Evolutionary conservation across 1,284 basidiomycete genomes (phyloP).

Genomic region (Naganishia albida): DNA sequence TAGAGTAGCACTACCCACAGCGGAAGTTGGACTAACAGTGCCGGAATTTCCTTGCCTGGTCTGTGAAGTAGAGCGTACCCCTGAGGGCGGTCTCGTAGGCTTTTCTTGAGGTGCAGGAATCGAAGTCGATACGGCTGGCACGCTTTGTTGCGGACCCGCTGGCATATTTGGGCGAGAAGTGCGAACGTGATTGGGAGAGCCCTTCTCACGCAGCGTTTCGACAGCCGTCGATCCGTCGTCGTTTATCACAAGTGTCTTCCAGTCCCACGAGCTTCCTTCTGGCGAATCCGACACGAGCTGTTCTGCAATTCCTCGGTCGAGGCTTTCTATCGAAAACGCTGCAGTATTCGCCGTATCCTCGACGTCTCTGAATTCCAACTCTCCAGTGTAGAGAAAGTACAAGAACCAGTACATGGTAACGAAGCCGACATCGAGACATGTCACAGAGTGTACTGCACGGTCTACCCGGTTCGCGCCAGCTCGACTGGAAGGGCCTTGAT

Average conservation of each 20-base stretch:
- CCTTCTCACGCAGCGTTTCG: constrained; percentile 36
- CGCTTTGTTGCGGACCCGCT: constrained; percentile 16
- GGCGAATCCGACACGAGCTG: constrained; percentile 60
- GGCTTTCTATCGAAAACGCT: constrained; percentile 54
- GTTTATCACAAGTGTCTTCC: constrained; percentile 57
- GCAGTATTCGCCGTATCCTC: constrained; percentile 53
- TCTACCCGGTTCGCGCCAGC: neutral
- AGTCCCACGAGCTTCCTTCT: constrained; percentile 64
- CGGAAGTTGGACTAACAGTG: constrained; percentile 44
- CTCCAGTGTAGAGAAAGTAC: constrained; percentile 75
- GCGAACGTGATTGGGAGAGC: constrained; percentile 1
- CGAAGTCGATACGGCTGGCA: too few species aligned
- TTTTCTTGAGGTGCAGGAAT: neutral
- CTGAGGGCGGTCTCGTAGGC: constrained; percentile 39
- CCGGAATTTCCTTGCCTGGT: neutral
- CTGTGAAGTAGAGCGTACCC: constrained; percentile 2
- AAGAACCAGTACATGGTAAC: constrained; percentile 79
- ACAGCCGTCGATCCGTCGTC: constrained; percentile 29
- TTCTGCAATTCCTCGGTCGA: constrained; percentile 54
- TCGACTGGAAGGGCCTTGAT: neutral
- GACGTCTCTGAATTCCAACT: constrained; percentile 56
- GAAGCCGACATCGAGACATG: constrained; percentile 79
- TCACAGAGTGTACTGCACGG: constrained; percentile 62
- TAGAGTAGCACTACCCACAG: constrained; percentile 51
- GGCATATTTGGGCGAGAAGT: constrained; percentile 19